Conservation (phyloP, 176 grass and related monocot species). For the Avena insularis region DNA sequence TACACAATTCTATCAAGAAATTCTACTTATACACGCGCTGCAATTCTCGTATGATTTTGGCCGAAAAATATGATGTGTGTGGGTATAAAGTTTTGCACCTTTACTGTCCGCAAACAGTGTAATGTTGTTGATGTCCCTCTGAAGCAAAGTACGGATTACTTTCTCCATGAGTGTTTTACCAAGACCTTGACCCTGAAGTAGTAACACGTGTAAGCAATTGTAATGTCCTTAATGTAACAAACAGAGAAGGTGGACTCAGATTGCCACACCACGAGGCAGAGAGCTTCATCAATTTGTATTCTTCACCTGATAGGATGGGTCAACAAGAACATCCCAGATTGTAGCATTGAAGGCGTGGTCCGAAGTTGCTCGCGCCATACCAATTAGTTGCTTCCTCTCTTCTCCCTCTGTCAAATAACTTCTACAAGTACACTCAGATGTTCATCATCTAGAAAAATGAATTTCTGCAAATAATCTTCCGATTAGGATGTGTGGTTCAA, state of each 20-base stretch:
- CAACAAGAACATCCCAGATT: conserved; percentile 98
- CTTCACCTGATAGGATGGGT: conserved; percentile 92
- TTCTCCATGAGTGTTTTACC: conserved; percentile 92
- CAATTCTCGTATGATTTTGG: not conserved
- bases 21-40: conserved; percentile 18
- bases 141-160: conserved; percentile 78
- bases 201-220: not conserved
- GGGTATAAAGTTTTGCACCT: conserved; percentile 46
- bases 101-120: conserved; percentile 93
- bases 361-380: conserved; percentile 97
- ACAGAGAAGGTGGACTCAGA: not conserved
- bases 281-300: not conserved
- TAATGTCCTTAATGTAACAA: not conserved
- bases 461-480: conserved; percentile 57
- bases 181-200: conserved; percentile 87
- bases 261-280: not conserved
- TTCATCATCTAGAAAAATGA: conserved; percentile 82
- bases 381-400: conserved; percentile 79
- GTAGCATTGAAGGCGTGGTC: conserved; percentile 99
- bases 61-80: not conserved
- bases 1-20: not conserved
- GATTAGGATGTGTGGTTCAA: conserved; percentile 41
- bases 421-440: conserved; percentile 93
- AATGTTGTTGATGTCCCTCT: conserved; percentile 95
- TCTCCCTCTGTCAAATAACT: conserved; percentile 98